Evolutionary conservation across 2,329 filamentous ascomycete genomes (phyloP), one percentile per base, ranked within the genome.

Genomic region (Claviceps quebecensis): DNA sequence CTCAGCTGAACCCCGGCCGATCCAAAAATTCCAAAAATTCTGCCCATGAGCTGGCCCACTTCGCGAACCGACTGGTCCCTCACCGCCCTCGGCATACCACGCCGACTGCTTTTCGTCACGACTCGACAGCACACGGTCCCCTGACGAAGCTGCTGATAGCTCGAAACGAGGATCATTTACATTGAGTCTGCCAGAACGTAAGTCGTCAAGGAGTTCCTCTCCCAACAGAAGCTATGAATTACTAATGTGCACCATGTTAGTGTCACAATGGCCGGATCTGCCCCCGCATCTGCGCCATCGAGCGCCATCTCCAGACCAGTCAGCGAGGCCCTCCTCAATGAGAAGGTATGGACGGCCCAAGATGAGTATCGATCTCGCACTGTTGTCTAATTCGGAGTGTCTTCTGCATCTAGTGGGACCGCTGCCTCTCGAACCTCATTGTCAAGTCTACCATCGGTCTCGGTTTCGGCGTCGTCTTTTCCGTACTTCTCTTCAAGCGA

Each of bases 381-480:
- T 23, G 5, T 26, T 17, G 41, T 67, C 59, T 56, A 34, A 54
- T 16, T 4, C 19, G 11, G 11, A 26, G 4, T 17, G 38, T n/a
- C 17, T 34, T 11, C 29, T 16, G 40, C 16, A 11, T 56, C 43
- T 56, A 98, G 93, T 98, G 93, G 93, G 93, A 98, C 70, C 91
- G 87, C 74, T 96, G 93, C 72, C 83, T 98, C 61, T 97, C 93
- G 61, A 96, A 94, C 66, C 81, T 96, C 70, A 81, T 98, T 67
- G 94, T 98, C 77, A 90, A 94, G 72, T 97, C 91, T 58, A 84
- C 87, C 52, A 85, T 98, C 69, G 93, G 93, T 65, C 86, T 97
- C 67, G 88, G 86, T 61, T 98, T 98, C 73, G 93, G 93, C 67
- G 85, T 98, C 69, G 87, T 98, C 72, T 97, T 98, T 77, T 97